Conservation (phyloP, 2,329 filamentous ascomycete genomes). For the Shiraia sp. region DNA sequence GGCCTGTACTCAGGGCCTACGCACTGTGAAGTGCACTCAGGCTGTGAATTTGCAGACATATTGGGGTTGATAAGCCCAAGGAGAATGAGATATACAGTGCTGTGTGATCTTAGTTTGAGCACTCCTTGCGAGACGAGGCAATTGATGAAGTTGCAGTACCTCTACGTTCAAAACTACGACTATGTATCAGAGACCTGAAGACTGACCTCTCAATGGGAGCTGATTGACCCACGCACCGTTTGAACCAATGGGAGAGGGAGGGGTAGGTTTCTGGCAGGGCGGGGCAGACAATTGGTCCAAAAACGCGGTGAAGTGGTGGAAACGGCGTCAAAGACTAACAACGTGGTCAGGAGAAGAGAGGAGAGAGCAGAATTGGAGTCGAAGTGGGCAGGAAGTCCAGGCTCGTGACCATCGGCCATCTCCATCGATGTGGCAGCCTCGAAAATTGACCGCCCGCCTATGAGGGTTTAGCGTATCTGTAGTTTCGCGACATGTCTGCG, state of each 20-base stretch:
- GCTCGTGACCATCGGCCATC: slow-evolving; percentile 42
- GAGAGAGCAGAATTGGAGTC: slow-evolving; percentile 18
- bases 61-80: slow-evolving; percentile 4
- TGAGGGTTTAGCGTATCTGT: slow-evolving; percentile 20
- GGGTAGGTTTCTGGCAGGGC: slow-evolving; percentile 1
- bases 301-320: slow-evolving; percentile 13
- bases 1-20: slow-evolving; percentile 81
- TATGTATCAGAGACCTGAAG: not conserved
- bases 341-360: slow-evolving; percentile 17
- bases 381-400: slow-evolving; percentile 22
- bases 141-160: not conserved
- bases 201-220: not conserved
- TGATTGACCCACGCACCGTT: not conserved
- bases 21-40: slow-evolving; percentile 57
- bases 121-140: not conserved
- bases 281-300: slow-evolving; percentile 14
- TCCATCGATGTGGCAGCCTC: slow-evolving; percentile 20
- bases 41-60: slow-evolving; percentile 33
- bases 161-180: not conserved
- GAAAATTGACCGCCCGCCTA: slow-evolving; percentile 19
- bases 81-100: not conserved
- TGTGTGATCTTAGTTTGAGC: not conserved
- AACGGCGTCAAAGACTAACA: slow-evolving; percentile 15
- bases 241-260: slow-evolving; percentile 6
- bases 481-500: slow-evolving; percentile 11